Conservation (phyloP, 1,284 basidiomycete genomes). For the Gymnopus androsaceus region DNA sequence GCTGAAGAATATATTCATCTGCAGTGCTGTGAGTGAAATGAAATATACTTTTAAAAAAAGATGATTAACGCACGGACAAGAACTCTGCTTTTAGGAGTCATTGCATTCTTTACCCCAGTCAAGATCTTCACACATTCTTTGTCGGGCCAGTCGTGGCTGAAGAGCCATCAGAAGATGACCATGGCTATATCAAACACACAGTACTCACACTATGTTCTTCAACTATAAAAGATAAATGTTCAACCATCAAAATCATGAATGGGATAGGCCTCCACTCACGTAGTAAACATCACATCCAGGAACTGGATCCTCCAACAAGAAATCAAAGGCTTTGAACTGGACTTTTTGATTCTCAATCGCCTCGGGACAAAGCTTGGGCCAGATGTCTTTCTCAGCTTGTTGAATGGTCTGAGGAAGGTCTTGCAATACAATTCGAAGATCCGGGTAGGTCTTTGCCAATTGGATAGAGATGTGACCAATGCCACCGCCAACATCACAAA, state of each 20-base stretch:
- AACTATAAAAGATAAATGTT: constrained; percentile 1
- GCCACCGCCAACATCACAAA: constrained; percentile 13
- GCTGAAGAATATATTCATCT: constrained; percentile 11
- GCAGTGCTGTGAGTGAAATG: background rate
- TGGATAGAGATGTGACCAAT: constrained; percentile 3
- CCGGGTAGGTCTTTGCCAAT: background rate
- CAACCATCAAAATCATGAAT: background rate
- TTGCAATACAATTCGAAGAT: constrained; percentile 11
- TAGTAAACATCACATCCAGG: constrained; percentile 11
- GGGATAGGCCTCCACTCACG: background rate
- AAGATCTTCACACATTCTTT: constrained; percentile 6
- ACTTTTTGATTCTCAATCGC: background rate
- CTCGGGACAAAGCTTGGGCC: background rate
- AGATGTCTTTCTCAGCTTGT: constrained; percentile 3
- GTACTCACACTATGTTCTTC: constrained; percentile 6
- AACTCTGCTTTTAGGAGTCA: constrained; percentile 6
- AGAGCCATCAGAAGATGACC: background rate
- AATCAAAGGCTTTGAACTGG: constrained; percentile 6
- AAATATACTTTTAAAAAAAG: background rate
- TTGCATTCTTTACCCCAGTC: constrained; percentile 2
- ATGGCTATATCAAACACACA: background rate
- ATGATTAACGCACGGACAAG: constrained; percentile 11
- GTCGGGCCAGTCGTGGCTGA: constrained; percentile 14
- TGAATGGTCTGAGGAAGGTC: constrained; percentile 6
- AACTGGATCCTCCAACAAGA: constrained; percentile 7